These are phyloP conservation scores for Hypericum androsaemum DNA, from an alignment of 345 rosid species.

Conservation along the genomic window DNA sequence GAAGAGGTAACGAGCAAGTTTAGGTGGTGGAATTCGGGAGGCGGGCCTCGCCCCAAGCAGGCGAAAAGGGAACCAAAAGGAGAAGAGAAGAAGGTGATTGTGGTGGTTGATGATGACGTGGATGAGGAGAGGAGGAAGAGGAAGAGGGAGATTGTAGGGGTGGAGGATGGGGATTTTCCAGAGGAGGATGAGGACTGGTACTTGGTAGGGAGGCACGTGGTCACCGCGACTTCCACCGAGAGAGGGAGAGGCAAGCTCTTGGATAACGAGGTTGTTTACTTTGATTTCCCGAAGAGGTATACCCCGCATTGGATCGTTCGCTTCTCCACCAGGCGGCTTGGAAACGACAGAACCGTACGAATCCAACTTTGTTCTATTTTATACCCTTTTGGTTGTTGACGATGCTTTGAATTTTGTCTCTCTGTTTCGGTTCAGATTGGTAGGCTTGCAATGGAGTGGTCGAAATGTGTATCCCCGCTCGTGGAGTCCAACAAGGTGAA, in stretches of 20 bases:
- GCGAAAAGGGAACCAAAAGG: no score
- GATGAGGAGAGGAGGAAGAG: slow-evolving; percentile 19
- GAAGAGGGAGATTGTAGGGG: slow-evolving; percentile 15
- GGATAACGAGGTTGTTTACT: slow-evolving; percentile 46
- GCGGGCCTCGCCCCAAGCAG: no score
- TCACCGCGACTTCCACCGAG: slow-evolving; percentile 42
- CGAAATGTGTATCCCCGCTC: slow-evolving; percentile 36
- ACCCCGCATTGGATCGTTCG: slow-evolving; percentile 43
- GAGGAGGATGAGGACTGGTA: slow-evolving; percentile 41
- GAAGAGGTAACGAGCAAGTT: no score
- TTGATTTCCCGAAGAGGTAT: slow-evolving; percentile 25
- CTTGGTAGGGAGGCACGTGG: slow-evolving; percentile 48
- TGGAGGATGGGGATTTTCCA: slow-evolving; percentile 40
- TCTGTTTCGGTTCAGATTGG: slow-evolving; percentile 30
- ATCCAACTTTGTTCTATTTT: background rate
- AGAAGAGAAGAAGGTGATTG: slow-evolving; percentile 1
- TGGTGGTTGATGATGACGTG: slow-evolving; percentile 10
- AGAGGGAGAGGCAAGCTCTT: slow-evolving; percentile 42
- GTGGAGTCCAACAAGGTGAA: slow-evolving; percentile 34
- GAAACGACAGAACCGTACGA: slow-evolving; percentile 31
- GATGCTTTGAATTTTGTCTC: background rate
- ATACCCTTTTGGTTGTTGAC: background rate
- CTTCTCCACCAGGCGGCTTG: slow-evolving; percentile 44
- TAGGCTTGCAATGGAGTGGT: slow-evolving; percentile 53
- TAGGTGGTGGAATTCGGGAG: no score